Percentiles rank a stretch among this genome's conserved stretches.
phyloP scores from a whole-genome alignment of 148 eudicot species.

The Spergularia marina region DNA sequence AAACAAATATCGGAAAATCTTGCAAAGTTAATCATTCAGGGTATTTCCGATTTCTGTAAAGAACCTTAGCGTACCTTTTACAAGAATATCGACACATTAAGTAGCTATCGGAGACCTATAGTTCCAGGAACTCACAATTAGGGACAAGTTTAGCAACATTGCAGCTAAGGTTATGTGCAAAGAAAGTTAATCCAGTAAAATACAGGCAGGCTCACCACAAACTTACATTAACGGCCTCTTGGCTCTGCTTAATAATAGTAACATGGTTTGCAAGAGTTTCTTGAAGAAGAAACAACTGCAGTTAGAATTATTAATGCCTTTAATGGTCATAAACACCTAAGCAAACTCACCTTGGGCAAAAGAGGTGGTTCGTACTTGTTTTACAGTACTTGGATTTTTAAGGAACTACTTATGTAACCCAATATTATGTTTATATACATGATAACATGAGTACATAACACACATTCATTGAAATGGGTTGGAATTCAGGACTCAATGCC shows the following conservation, averaged over 20 bases:
- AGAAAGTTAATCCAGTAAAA: background rate
- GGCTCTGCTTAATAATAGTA: background rate
- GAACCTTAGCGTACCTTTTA: conserved; percentile 5
- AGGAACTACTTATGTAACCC: conserved; percentile 2
- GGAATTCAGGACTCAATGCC: background rate
- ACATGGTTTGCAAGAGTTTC: background rate
- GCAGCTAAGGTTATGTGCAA: background rate
- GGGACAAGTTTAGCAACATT: background rate
- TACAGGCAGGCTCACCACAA: background rate
- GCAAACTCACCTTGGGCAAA: conserved; percentile 20
- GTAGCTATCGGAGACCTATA: background rate
- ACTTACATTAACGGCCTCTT: background rate
- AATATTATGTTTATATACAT: background rate
- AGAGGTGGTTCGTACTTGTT: conserved; percentile 7
- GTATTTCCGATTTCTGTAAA: background rate
- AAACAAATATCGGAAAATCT: background rate
- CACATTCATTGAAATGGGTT: background rate
- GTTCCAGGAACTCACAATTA: background rate
- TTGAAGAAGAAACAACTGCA: conserved; percentile 2
- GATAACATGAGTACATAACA: too few relatives aligned
- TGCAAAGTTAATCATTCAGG: background rate
- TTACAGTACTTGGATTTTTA: conserved; percentile 1
- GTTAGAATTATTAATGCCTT: background rate
- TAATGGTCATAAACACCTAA: conserved; percentile 18
- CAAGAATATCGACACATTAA: background rate